phyloP scores from a whole-genome alignment of 1,284 basidiomycete species.

The Moesziomyces parantarcticus region DNA sequence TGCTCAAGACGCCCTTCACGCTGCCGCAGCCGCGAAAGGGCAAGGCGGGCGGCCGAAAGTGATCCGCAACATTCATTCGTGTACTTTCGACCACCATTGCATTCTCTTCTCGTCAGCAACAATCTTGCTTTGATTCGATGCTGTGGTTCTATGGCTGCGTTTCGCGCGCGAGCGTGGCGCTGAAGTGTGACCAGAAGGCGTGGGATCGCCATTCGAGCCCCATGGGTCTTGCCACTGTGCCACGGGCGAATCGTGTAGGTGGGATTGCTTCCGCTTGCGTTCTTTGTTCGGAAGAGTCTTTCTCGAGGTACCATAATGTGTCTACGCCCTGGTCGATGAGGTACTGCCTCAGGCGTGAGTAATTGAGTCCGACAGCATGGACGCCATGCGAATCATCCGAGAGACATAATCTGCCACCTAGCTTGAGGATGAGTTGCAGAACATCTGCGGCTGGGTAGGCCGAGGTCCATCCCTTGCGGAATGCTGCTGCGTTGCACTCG shows the following conservation, averaged over 20 bases:
- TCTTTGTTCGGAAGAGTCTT: constrained; percentile 1
- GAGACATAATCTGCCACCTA: constrained; percentile 80
- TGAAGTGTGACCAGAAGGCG: constrained; percentile 30
- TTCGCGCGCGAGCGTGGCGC: constrained; percentile 8
- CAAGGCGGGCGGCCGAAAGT: constrained; percentile 40
- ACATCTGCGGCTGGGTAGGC: constrained; percentile 85
- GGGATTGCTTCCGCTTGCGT: neutral
- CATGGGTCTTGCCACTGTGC: constrained; percentile 28
- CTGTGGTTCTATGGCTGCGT: neutral
- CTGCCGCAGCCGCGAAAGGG: constrained; percentile 45
- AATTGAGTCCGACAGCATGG: constrained; percentile 87
- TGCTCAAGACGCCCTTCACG: constrained; percentile 51
- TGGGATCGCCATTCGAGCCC: constrained; percentile 31
- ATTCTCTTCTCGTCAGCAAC: constrained; percentile 1
- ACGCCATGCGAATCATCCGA: constrained; percentile 97
- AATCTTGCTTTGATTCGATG: neutral
- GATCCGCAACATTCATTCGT: constrained; percentile 3
- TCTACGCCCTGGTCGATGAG: constrained; percentile 74
- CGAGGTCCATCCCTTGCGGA: constrained; percentile 87
- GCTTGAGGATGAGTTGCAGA: constrained; percentile 75
- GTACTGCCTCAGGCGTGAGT: constrained; percentile 77
- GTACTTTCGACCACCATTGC: constrained; percentile 2
- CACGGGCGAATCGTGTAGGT: constrained; percentile 26
- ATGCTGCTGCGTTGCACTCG: constrained; percentile 90
- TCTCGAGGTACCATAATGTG: constrained; percentile 77